phyloP scores from a whole-genome alignment of 768 basidiomycete genomes.

The Boletus rubroflammeus region DNA sequence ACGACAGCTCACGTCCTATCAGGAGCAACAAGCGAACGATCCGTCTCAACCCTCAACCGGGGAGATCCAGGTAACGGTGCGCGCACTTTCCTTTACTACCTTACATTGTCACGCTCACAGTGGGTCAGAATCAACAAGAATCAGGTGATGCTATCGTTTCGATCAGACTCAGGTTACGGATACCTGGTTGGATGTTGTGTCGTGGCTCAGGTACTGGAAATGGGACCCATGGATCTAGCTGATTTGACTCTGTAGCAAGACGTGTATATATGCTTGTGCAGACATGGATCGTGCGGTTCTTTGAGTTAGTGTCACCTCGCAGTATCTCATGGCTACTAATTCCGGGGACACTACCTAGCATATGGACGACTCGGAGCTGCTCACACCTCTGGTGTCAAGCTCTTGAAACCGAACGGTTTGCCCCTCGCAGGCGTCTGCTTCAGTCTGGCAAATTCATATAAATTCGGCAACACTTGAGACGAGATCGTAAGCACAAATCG shows the following conservation, averaged over 20 bases:
- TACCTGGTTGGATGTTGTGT: background rate
- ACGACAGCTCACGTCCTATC: background rate
- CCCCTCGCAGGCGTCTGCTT: background rate
- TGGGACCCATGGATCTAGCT: background rate
- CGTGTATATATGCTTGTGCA: background rate
- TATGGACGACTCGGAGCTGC: no score
- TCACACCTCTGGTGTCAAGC: background rate
- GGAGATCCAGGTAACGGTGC: background rate
- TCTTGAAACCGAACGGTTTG: background rate
- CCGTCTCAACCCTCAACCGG: background rate
- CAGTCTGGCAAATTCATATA: background rate
- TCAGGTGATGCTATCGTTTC: background rate
- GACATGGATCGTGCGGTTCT: background rate
- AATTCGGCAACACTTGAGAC: background rate
- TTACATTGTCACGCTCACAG: background rate
- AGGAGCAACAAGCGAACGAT: background rate
- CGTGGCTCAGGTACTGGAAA: background rate
- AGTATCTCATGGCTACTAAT: background rate
- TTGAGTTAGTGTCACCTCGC: background rate
- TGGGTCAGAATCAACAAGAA: background rate
- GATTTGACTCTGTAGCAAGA: background rate
- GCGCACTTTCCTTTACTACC: background rate
- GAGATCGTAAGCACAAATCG: no score
- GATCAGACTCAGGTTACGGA: background rate
- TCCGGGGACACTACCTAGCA: no score